Base-by-base conservation (phyloP, 2,329 filamentous ascomycete species). In the Xylaria sp. region DNA sequence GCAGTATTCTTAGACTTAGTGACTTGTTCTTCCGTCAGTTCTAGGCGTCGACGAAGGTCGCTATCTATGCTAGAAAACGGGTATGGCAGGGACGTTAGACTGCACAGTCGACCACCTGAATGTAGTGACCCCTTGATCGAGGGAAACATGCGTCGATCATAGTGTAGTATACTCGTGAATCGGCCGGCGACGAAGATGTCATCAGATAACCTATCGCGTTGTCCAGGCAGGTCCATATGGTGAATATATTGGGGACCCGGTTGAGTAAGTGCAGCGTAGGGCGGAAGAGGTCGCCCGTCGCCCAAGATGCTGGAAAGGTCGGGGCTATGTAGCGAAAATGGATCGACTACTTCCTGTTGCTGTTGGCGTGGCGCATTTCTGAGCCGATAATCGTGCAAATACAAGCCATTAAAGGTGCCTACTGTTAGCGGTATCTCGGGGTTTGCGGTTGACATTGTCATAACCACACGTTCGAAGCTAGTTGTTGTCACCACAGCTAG, bases 121-220 rank as follows among this genome's bases (percentile, higher is more conserved):
- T 97, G 90, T 10, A 97, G 90, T 0, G 93, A 93, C 6, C 89
- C 91, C 69, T 89, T 87, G 8, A 97, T 87, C 18, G 88, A 88
- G 0, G 94, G 93, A 76, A 98, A 97, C 80, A 89, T 93, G 54
- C 95, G 91, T 3, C 94, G 89, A 77, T 98, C 94, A 81, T 97
- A 98, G 77, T 94, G 91, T 3, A 98, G 84, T 66, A 98, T 93
- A 75, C 90, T 94, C 4, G 94, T 92, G 78, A 98, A 98, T 18
- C 95, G 89, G 0, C 95, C 95, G 4, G 92, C 93, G 44, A 98
- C 89, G 82, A 94, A 95, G 50, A 98, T 96, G 37, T 96, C 92
- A 68, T 91, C 87, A 59, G 93, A 92, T 20, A 90, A 84, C 70
- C 88, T 84, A 58, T 83, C 82, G 10, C 79, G 79, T 9, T 83